phyloP scores from a whole-genome alignment of 2,329 filamentous ascomycete species.

The Paraphaeosphaeria minitans region DNA sequence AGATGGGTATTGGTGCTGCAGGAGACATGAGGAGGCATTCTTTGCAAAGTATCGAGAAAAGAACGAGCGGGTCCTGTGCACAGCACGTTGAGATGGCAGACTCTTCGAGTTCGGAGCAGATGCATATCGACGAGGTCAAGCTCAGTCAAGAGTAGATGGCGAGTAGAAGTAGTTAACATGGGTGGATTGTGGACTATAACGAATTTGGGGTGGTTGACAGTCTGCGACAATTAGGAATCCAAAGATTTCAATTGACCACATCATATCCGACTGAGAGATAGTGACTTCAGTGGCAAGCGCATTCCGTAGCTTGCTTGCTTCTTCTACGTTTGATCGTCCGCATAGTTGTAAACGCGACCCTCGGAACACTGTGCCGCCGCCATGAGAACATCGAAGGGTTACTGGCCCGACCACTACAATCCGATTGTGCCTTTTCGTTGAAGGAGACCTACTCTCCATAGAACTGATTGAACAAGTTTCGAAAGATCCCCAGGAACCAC shows the following conservation, averaged over 20 bases:
- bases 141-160: background rate
- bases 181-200: too few species aligned
- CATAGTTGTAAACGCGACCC: too few species aligned
- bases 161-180: too few species aligned
- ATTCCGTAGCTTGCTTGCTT: too few species aligned
- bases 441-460: background rate
- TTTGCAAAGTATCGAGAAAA: background rate
- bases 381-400: too few species aligned
- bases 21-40: background rate
- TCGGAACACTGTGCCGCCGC: too few species aligned
- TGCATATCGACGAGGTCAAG: background rate
- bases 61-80: background rate
- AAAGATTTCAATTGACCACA: too few species aligned
- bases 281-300: too few species aligned
- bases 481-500: background rate
- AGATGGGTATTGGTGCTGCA: background rate
- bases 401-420: too few species aligned
- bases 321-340: too few species aligned
- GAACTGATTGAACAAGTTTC: constrained; percentile 2
- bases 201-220: background rate
- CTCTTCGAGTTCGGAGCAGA: background rate
- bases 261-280: too few species aligned
- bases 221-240: too few species aligned
- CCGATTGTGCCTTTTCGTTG: background rate
- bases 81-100: background rate